A percentile compares a stretch with the other conserved stretches of the same genome.
phyloP scores from a whole-genome alignment of 331 rosid genomes.

The Stylosanthes scabra region DNA sequence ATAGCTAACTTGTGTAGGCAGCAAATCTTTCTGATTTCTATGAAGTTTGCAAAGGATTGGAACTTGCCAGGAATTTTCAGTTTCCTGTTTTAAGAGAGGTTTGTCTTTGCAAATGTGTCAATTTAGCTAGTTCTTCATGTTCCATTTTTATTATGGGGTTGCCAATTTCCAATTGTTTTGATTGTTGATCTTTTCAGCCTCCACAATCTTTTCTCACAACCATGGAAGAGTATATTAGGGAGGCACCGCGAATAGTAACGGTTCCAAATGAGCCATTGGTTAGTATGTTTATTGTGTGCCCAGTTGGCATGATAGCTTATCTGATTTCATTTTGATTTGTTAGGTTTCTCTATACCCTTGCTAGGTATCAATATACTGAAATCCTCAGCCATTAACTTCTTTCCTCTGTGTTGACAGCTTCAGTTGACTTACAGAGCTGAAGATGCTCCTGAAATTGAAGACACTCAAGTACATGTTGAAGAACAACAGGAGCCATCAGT shows the following conservation, averaged over 20 bases:
- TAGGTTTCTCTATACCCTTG: conserved; percentile 6
- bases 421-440: conserved; percentile 96
- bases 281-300: conserved; percentile 39
- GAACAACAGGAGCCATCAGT: conserved; percentile 67
- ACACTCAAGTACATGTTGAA: conserved; percentile 60
- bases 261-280: conserved; percentile 94
- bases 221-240: conserved; percentile 97
- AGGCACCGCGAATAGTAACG: conserved; percentile 87
- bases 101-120: conserved; percentile 19
- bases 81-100: conserved; percentile 98
- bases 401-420: conserved; percentile 73
- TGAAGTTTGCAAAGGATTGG: conserved; percentile 91
- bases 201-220: conserved; percentile 96
- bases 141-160: conserved; percentile 25
- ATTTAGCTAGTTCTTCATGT: conserved; percentile 23
- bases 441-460: conserved; percentile 68
- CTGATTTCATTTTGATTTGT: conserved; percentile 20
- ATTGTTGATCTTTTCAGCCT: conserved; percentile 66
- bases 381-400: conserved; percentile 33
- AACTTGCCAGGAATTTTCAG: conserved; percentile 99
- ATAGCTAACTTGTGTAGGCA: conserved; percentile 63
- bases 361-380: conserved; percentile 16
- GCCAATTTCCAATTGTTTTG: conserved; percentile 15
- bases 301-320: background rate
- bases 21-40: conserved; percentile 88